These are phyloP conservation scores for Saturnispora bothae DNA, from an alignment of 805 yeast species.

Conservation along the genomic window DNA sequence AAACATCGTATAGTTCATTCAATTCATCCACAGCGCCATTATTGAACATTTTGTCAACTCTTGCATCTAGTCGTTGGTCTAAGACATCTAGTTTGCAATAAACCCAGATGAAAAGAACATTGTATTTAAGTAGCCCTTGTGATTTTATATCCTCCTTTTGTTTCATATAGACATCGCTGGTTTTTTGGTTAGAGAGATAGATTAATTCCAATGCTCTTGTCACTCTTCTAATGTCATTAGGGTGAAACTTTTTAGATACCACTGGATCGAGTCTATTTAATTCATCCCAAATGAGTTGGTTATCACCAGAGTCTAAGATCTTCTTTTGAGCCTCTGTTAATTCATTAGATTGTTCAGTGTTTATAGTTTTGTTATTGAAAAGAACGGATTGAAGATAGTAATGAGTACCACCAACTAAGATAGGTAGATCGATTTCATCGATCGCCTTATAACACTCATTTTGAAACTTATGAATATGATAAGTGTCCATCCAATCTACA, in stretches of 20 bases:
- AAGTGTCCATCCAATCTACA: constrained; percentile 69
- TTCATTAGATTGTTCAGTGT: constrained; percentile 11
- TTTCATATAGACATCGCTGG: constrained; percentile 59
- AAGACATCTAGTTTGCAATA: constrained; percentile 53
- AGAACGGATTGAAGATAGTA: constrained; percentile 76
- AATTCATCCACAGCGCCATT: constrained; percentile 67
- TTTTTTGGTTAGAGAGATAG: constrained; percentile 50
- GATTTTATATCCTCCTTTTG: constrained; percentile 38
- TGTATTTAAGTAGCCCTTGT: constrained; percentile 42
- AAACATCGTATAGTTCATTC: constrained; percentile 41
- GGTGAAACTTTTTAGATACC: constrained; percentile 78
- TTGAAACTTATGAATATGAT: constrained; percentile 69
- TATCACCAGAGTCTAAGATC: constrained; percentile 49
- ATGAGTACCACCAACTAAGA: constrained; percentile 93
- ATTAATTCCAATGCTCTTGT: constrained; percentile 74
- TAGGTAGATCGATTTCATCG: constrained; percentile 68
- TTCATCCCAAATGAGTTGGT: constrained; percentile 36
- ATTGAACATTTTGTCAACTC: constrained; percentile 79
- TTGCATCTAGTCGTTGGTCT: constrained; percentile 51
- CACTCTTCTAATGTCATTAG: constrained; percentile 74
- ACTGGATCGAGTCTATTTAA: constrained; percentile 54
- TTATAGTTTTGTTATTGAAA: constrained; percentile 57
- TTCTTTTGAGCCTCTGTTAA: constrained; percentile 25
- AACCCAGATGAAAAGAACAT: constrained; percentile 72
- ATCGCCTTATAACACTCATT: constrained; percentile 57